phyloP scores from a whole-genome alignment of 2,329 filamentous ascomycete genomes.

The Alternaria angustiovoidea region DNA sequence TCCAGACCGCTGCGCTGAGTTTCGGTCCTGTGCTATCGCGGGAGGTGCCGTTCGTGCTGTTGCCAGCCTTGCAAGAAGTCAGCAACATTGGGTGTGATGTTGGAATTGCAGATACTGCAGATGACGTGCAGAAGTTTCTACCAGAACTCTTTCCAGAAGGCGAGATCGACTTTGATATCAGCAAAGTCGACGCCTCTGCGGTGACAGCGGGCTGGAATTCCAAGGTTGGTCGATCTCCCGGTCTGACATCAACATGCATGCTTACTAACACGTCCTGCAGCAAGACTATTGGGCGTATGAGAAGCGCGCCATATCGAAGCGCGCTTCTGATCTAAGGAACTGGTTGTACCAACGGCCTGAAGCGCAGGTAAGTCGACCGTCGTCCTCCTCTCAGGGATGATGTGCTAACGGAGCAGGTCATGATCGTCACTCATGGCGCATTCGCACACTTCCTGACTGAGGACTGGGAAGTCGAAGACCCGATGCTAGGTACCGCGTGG shows the following conservation, averaged over 20 bases:
- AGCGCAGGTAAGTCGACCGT: constrained; percentile 14
- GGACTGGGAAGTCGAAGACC: constrained; percentile 66
- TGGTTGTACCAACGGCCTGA: constrained; percentile 42
- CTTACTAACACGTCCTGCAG: constrained; percentile 23
- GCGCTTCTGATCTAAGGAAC: constrained; percentile 39
- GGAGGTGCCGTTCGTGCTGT: constrained; percentile 62
- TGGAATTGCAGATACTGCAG: constrained; percentile 59
- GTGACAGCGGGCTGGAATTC: constrained; percentile 75
- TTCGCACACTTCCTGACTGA: constrained; percentile 86
- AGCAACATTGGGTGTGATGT: constrained; percentile 78
- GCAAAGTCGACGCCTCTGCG: constrained; percentile 66
- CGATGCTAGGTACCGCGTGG: constrained; percentile 43
- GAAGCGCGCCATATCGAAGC: constrained; percentile 37
- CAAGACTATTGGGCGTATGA: constrained; percentile 44
- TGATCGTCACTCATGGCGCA: constrained; percentile 82
- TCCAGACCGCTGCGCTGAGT: constrained; percentile 76
- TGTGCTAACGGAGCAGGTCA: constrained; percentile 55
- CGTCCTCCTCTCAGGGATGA: not conserved
- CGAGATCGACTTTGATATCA: constrained; percentile 57
- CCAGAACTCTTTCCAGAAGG: constrained; percentile 63
- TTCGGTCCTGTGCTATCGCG: constrained; percentile 64
- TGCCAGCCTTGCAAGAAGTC: constrained; percentile 83
- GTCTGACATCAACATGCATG: not conserved
- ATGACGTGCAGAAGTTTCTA: constrained; percentile 55
- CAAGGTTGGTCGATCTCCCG: constrained; percentile 58